Base-by-base conservation (phyloP, 306 rosid genomes). In the Prunus fruticosa region DNA sequence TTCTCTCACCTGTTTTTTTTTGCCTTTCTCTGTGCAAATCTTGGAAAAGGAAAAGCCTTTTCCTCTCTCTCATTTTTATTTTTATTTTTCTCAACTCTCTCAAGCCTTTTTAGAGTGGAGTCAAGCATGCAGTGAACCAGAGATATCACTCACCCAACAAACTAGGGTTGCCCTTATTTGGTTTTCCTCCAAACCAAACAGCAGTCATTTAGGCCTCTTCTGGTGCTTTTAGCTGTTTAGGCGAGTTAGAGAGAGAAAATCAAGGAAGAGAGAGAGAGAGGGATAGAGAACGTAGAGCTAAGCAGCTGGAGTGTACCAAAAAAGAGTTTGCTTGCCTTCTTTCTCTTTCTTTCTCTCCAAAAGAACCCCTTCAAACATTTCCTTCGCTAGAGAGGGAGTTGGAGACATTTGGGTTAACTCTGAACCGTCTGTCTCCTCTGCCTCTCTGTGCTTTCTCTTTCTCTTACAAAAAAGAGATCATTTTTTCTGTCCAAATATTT, bases 51-150 rank as follows among this genome's bases (percentile, higher is more conserved):
- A 78, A 75, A 49, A 52, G 52, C 66, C 34, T 71, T 57, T 74
- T 50, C 25, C 82, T 60, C 56, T 70, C 77, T 80, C 75, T 61
- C 34, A 20, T 56, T 10, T 61, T 60, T n/a, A n/a, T n/a, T 5
- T 47, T 13, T 46, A 11, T 74, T 74, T 73, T 54, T 43, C 16
- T 69, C 56, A 56, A 19, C 34, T 47, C 32, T 77, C 67, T 54
- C 67, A 69, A 43, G 75, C 72, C 72, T 45, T 71, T 67, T 71
- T 73, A 72, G 88, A 28, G 32, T 28, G 5, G 15, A 81, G 84
- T 84, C 87, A 79, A 84, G 88, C 96, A 91, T 93, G 97, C 97
- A 90, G 85, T 64, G 72, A 87, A 72, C 72, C 62, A 83, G 79
- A 47, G 64, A 77, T 62, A 62, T 20, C 81, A 58, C 62, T 58